Evolutionary conservation across 257 asterid genomes (phyloP), one percentile per base, ranked within the genome.

Genomic region (Solanum etuberosum): DNA sequence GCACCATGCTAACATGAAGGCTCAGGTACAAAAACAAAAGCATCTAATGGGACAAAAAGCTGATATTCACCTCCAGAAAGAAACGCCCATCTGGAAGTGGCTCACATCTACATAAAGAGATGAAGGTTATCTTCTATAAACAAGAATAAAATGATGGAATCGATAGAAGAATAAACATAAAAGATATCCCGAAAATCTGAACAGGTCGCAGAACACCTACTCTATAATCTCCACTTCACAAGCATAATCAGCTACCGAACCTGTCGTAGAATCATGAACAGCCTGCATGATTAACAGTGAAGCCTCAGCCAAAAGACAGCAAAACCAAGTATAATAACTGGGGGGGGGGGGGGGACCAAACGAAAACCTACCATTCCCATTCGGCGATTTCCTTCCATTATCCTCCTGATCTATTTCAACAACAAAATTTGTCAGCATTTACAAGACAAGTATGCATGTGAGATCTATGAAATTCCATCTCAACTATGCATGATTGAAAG

Each of bases 31-130:
- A 78, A 48, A 20, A 48, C 35, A 61, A 51, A 54, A 20, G 77
- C 57, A 71, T 59, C n/a, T 40, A 86, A 85, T 15, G 32, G 5
- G 32, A 38, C 70, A 77, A 57, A 51, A 65, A 57, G 16, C 59
- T 63, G 23, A 83, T 85, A 72, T 87, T 88, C 90, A 97, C 99
- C 99, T 97, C 99, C 72, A 97, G 91, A 91, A 94, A 96, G 92
- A 97, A 97, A 85, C 99, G 98, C 16, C 99, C 99, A 90, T 97
- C 99, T 80, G 99, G 98, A 90, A 97, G 98, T 87, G 99, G 99
- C 90, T 97, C 99, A 77, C 98, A 97, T 85, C 99, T 97, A 93
- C 95, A 93, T 85, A 90, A 89, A 88, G 90, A 90, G 86, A 32
- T 85, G 72, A 87, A 87, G 57, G 42, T 73, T 83, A 81, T 90